Base-by-base conservation (phyloP, 805 yeast species). In the Lachancea kluyveri region DNA sequence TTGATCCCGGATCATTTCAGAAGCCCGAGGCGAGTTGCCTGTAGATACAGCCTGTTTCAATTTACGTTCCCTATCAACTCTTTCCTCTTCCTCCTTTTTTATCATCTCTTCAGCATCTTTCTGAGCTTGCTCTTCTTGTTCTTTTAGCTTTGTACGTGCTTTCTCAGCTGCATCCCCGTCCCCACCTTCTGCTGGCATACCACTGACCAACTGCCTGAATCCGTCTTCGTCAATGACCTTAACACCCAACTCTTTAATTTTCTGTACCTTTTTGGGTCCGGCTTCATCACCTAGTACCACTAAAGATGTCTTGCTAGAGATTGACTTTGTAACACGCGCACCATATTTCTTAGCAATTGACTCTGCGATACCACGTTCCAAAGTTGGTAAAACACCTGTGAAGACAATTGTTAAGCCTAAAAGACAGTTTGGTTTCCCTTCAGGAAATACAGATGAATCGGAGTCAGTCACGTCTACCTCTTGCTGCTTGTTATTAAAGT, bases 251-350 rank as follows among this genome's bases (percentile, higher is more conserved):
- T 75, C 72, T 46, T 74, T 79, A 43, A 94, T 90, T 49, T 79
- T 84, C 46, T 74, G 74, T 25, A 92, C 75, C 57, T 92, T 92
- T n/a, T 86, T 77, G 2, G 97, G 96, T 1, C 98, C 98, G 2
- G 98, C 97, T 44, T 92, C 96, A 31, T 72, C 86, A 6, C 98
- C 98, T 18, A 92, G 67, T 1, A 92, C 96, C 2, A 90, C 95
- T 27, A 87, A 66, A 15, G 86, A 73, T 1, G 98, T 92, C 48
- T 80, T 84, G 8, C 85, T 75, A 35, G 92, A 82, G 16, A 90
- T 79, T 0, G 95, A 73, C 45, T 84, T 77, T 4, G 94, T 84
- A 11, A 90, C 94, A 46, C 78, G 78, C 3, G 95, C 98, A 10
- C 98, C 98, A 49, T 90, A 86, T 41, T 72, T 69, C 46, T 84